Conservation (phyloP, 2,329 filamentous ascomycete genomes). For the Coniochaeta prunicola region DNA sequence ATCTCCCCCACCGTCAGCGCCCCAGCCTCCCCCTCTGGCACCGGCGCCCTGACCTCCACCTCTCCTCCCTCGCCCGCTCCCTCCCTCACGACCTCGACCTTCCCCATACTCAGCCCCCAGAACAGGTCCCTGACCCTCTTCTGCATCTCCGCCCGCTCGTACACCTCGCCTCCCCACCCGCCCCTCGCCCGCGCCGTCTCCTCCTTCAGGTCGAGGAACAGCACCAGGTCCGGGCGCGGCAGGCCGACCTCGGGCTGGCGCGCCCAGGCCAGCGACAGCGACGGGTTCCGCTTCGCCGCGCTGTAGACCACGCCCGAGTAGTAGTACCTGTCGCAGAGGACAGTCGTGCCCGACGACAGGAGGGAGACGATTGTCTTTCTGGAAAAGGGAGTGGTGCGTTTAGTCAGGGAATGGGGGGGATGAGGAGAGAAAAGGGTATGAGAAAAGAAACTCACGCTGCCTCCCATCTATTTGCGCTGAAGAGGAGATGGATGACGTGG, state of each 20-base stretch:
- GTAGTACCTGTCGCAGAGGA: conserved; percentile 90
- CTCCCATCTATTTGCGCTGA: conserved; percentile 90
- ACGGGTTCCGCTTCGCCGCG: conserved; percentile 72
- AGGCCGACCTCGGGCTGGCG: conserved; percentile 78
- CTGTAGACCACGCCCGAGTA: conserved; percentile 92
- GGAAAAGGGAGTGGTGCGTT: background rate
- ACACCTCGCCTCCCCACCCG: conserved; percentile 85
- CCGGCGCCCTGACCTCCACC: conserved; percentile 10
- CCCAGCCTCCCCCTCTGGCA: conserved; percentile 10
- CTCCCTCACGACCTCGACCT: conserved; percentile 22
- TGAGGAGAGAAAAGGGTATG: background rate
- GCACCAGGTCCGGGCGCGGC: conserved; percentile 76
- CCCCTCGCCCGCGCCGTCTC: conserved; percentile 66
- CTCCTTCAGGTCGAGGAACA: conserved; percentile 79
- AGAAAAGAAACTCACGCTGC: conserved; percentile 36
- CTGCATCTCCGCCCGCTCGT: conserved; percentile 82
- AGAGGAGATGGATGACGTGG: conserved; percentile 83
- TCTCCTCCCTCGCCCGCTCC: conserved; percentile 9
- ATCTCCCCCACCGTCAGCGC: conserved; percentile 15
- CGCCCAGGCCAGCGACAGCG: conserved; percentile 70
- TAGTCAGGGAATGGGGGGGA: background rate
- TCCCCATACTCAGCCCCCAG: conserved; percentile 43
- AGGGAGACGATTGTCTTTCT: conserved; percentile 45
- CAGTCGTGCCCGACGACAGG: conserved; percentile 59
- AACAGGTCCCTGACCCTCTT: conserved; percentile 70